Percentiles rank a stretch among this genome's conserved stretches.
phyloP scores from a whole-genome alignment of 208 protist species.

The Acanthamoeba divionensis region DNA sequence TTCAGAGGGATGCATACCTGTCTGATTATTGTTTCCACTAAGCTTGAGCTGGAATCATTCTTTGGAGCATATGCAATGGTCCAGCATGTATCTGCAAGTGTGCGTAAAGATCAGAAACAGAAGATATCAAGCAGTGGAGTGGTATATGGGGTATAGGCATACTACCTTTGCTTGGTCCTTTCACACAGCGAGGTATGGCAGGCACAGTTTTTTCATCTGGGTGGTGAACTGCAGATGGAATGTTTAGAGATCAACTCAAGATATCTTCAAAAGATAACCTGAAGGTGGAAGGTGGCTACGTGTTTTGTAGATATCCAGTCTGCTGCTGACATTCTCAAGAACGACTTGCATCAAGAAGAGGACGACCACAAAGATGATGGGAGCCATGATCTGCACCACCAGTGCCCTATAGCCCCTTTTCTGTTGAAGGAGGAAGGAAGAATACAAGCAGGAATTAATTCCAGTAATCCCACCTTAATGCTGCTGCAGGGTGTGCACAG shows the following conservation, averaged over 20 bases:
- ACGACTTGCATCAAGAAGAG: no score
- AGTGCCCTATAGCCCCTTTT: not conserved
- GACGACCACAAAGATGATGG: conserved; percentile 21
- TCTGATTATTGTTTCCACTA: conserved; percentile 3
- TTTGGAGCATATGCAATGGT: conserved; percentile 2
- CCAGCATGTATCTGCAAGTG: conserved; percentile 1
- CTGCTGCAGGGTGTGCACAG: no score
- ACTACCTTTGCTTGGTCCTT: not conserved
- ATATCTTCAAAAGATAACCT: not conserved
- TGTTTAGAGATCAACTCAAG: not conserved
- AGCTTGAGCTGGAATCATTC: not conserved
- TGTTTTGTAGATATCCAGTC: not conserved
- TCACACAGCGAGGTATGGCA: conserved; percentile 10
- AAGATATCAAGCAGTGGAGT: no score
- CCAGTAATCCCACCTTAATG: no score
- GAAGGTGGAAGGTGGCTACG: not conserved
- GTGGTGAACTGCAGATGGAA: not conserved
- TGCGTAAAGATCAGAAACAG: no score
- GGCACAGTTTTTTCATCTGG: not conserved
- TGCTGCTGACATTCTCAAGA: not conserved
- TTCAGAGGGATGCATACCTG: not conserved
- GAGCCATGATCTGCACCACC: not conserved
- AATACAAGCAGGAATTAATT: not conserved
- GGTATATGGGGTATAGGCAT: not conserved
- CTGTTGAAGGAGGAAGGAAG: not conserved